Base-by-base conservation (phyloP, 768 basidiomycete genomes). In the Mycena venus region DNA sequence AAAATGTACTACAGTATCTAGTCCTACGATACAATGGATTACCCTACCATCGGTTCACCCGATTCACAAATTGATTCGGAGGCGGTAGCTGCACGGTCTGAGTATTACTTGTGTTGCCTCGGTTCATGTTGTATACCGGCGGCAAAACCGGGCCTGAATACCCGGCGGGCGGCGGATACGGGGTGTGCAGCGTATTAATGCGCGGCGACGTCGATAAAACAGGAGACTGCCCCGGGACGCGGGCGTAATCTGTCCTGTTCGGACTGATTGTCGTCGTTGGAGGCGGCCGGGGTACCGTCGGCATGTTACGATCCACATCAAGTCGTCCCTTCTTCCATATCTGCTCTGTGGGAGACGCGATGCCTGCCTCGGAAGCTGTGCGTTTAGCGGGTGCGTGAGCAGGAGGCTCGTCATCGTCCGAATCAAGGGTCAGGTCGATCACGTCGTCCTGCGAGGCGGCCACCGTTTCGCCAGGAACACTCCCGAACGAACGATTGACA, bases 371-470 rank as follows among this genome's bases (percentile, higher is more conserved):
- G 7, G 86, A 82, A 12, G 90, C 89, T 78, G 92, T 94, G 77
- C 94, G 90, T 78, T 93, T 94, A 76, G 85, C 89, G 12, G 81
- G 67, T 72, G 84, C 82, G n/a, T 79, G 83, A 14, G 83, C 73
- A 59, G 79, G 82, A 14, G 80, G 78, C 32, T 87, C 89, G 25
- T 96, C 96, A 15, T 94, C 94, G 69, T 95, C 94, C 27, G 91
- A 91, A 78, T 95, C 94, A 73, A 92, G 84, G 4, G 96, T 97
- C 71, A 98, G 84, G 80, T 98, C 96, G 75, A 97, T 97, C 53
- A 97, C 92, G 75, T 85, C 83, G 27, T 78, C 79, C 74, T 82
- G 82, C 62, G 83, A 82, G 80, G 60, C 66, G 78, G 77, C 32
- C 80, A 75, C 68, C 75, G 76, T 15, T 76, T 84, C 82, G 55